Conservation (phyloP, 2,329 filamentous ascomycete genomes). For the Monilinia polystroma region DNA sequence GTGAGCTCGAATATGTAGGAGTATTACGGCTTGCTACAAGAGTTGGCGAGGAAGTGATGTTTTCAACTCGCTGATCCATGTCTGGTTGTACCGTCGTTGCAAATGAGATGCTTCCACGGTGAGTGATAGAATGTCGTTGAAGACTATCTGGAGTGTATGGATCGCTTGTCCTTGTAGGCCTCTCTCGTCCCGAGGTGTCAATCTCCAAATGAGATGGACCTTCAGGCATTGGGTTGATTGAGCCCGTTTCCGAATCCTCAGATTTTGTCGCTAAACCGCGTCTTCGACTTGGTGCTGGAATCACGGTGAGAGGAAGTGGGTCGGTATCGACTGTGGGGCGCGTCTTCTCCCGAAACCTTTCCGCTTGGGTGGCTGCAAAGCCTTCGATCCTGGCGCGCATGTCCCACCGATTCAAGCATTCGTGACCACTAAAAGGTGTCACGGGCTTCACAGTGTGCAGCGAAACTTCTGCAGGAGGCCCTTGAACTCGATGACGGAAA, state of each 20-base stretch:
- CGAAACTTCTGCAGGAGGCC: slow-evolving; percentile 39
- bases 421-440: slow-evolving; percentile 28
- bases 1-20: slow-evolving; percentile 23
- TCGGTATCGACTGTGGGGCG: slow-evolving; percentile 54
- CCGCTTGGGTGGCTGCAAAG: slow-evolving; percentile 60
- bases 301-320: slow-evolving; percentile 57
- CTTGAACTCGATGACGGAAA: slow-evolving; percentile 35
- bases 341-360: slow-evolving; percentile 57
- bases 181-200: slow-evolving; percentile 20
- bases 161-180: slow-evolving; percentile 29
- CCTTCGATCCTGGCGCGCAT: slow-evolving; percentile 57
- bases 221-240: neutral
- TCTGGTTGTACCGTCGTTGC: slow-evolving; percentile 29
- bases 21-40: slow-evolving; percentile 5
- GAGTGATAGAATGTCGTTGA: slow-evolving; percentile 32
- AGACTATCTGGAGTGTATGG: slow-evolving; percentile 36
- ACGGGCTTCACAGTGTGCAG: slow-evolving; percentile 32
- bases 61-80: slow-evolving; percentile 22
- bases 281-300: slow-evolving; percentile 60
- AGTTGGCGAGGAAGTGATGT: neutral
- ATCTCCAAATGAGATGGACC: neutral
- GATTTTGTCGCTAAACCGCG: slow-evolving; percentile 57
- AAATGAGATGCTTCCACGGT: slow-evolving; percentile 37
- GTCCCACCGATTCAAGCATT: slow-evolving; percentile 50
- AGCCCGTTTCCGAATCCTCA: slow-evolving; percentile 45